phyloP scores from a whole-genome alignment of 768 basidiomycete genomes.

The Calocybe indica region DNA sequence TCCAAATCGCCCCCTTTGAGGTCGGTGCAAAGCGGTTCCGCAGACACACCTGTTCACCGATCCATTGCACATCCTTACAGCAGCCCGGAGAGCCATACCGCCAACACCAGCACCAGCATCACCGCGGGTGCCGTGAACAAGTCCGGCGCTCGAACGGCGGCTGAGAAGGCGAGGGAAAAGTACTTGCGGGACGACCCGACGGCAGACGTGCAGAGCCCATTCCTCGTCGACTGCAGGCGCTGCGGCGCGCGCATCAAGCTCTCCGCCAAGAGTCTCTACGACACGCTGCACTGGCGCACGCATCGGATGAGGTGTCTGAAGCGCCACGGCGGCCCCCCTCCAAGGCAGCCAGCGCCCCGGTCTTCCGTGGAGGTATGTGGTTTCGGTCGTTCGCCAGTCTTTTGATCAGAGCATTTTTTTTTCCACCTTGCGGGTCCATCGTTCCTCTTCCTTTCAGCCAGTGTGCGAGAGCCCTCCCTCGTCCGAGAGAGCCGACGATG shows the following conservation, averaged over 20 bases:
- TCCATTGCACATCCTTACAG: too few relatives aligned
- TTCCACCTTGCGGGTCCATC: not conserved
- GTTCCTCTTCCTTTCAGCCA: not conserved
- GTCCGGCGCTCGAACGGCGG: conserved; percentile 22
- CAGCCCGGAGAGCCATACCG: too few relatives aligned
- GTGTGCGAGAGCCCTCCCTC: not conserved
- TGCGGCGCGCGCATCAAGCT: conserved; percentile 59
- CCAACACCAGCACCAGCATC: too few relatives aligned
- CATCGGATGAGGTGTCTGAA: conserved; percentile 58
- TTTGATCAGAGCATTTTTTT: not conserved
- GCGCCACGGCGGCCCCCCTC: conserved; percentile 16
- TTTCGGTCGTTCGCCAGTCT: not conserved
- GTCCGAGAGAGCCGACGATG: not conserved
- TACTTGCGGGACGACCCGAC: conserved; percentile 47
- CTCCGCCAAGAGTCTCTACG: conserved; percentile 60
- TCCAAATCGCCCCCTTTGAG: too few relatives aligned
- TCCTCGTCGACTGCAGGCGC: conserved; percentile 46
- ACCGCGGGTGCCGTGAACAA: too few relatives aligned
- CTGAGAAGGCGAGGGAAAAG: conserved; percentile 44
- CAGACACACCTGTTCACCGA: too few relatives aligned
- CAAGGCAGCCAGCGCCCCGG: not conserved
- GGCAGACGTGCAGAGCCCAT: conserved; percentile 43
- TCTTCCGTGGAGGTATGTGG: not conserved
- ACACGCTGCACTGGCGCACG: conserved; percentile 62
- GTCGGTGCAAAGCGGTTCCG: too few relatives aligned